Evolutionary conservation across 805 yeast species (phyloP).

Genomic region (Wickerhamomyces chaumierensis): DNA sequence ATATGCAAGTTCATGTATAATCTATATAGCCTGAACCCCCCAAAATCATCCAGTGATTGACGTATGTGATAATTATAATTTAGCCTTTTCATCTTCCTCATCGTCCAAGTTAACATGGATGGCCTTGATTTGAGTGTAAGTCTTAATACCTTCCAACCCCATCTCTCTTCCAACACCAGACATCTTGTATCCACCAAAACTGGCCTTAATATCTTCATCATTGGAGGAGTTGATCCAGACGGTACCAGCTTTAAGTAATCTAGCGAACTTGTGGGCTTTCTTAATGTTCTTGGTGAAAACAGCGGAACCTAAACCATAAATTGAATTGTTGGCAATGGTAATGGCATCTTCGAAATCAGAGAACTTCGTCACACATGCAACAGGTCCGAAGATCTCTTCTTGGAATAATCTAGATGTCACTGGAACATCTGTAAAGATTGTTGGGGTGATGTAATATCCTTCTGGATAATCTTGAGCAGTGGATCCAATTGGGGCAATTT

Average conservation of each 20-base stretch:
- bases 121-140: slow-evolving; percentile 68
- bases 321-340: slow-evolving; percentile 55
- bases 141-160: slow-evolving; percentile 60
- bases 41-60: too few species aligned
- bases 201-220: slow-evolving; percentile 52
- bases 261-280: slow-evolving; percentile 54
- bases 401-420: slow-evolving; percentile 54
- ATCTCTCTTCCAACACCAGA: slow-evolving; percentile 77
- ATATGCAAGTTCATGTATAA: too few species aligned
- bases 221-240: slow-evolving; percentile 64
- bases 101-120: slow-evolving; percentile 53
- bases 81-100: slow-evolving; percentile 18
- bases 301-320: slow-evolving; percentile 77
- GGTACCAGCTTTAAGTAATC: slow-evolving; percentile 52
- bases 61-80: not conserved
- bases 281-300: slow-evolving; percentile 61
- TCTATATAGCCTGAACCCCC: too few species aligned
- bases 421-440: slow-evolving; percentile 61
- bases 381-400: slow-evolving; percentile 89
- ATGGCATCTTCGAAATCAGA: slow-evolving; percentile 57
- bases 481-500: slow-evolving; percentile 25
- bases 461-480: slow-evolving; percentile 19
- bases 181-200: slow-evolving; percentile 74
- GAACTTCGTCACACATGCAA: slow-evolving; percentile 59
- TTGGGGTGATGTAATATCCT: slow-evolving; percentile 68